Percentiles rank a stretch among this genome's conserved stretches.
Evolutionary conservation across 73 alveolate genomes (phyloP).

Genomic region (Tetrahymena thermophila): DNA sequence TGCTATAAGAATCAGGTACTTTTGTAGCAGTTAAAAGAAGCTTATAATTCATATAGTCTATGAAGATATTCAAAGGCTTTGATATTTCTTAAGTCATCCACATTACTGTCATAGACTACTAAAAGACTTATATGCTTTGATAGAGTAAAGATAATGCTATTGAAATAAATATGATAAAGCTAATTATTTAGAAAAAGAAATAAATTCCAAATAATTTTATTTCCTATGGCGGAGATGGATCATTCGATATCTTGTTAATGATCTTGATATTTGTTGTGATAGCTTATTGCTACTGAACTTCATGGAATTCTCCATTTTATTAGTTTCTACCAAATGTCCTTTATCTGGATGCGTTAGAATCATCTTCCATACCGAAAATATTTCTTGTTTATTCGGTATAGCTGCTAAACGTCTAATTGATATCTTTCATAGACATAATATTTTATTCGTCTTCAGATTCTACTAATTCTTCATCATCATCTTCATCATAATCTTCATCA

Average conservation of each 20-base stretch:
- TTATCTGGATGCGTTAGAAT: neutral
- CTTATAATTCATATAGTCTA: neutral
- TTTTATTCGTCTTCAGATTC: neutral
- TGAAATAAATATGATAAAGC: neutral
- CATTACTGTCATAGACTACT: neutral
- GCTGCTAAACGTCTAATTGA: neutral
- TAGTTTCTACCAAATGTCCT: neutral
- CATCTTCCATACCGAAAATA: neutral
- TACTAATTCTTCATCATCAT: neutral
- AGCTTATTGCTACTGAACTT: neutral
- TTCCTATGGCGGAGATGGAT: neutral
- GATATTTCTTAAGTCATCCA: neutral
- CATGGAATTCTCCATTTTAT: neutral
- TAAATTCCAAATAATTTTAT: neutral
- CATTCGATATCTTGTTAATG: neutral
- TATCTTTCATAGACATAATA: neutral
- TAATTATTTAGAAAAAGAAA: neutral
- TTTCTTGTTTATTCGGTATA: neutral
- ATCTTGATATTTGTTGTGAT: neutral
- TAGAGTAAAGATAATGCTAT: neutral
- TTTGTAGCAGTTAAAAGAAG: neutral
- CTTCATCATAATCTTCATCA: neutral
- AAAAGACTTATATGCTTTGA: neutral
- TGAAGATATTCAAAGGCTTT: neutral
- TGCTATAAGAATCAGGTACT: neutral